phyloP scores from a whole-genome alignment of 345 rosid genomes.

The Hirschfeldia incana region DNA sequence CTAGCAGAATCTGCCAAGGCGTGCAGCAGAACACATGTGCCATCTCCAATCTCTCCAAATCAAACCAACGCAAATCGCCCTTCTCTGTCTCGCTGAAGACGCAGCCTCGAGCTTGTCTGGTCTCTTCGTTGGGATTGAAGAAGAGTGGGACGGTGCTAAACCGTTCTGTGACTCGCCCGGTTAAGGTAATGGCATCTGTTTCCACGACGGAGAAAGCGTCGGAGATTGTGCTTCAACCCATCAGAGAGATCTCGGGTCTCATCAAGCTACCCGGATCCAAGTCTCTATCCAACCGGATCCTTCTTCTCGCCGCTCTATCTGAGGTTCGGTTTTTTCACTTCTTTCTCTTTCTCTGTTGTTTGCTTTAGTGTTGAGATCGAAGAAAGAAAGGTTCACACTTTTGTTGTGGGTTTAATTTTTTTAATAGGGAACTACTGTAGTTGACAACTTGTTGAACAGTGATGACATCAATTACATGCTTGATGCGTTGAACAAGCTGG shows the following conservation, averaged over 20 bases:
- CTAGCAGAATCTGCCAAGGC: slow-evolving; percentile 50
- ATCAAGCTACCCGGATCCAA: slow-evolving; percentile 90
- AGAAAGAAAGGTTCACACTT: not conserved
- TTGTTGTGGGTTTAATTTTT: not conserved
- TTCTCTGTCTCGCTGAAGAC: slow-evolving; percentile 48
- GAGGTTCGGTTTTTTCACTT: slow-evolving; percentile 42
- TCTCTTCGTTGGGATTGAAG: slow-evolving; percentile 36
- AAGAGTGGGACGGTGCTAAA: slow-evolving; percentile 13
- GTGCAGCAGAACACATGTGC: slow-evolving; percentile 33
- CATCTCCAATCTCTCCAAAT: slow-evolving; percentile 39
- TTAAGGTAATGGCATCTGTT: slow-evolving; percentile 55
- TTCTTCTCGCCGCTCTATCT: slow-evolving; percentile 90
- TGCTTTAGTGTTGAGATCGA: not conserved
- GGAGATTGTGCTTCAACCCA: slow-evolving; percentile 75
- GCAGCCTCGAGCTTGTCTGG: slow-evolving; percentile 13
- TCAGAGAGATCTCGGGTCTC: slow-evolving; percentile 77
- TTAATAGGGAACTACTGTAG: slow-evolving; percentile 78
- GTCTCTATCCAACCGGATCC: slow-evolving; percentile 86
- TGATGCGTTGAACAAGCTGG: slow-evolving; percentile 75
- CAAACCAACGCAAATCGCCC: slow-evolving; percentile 30
- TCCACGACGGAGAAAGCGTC: slow-evolving; percentile 71
- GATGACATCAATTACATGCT: slow-evolving; percentile 93
- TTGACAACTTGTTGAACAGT: slow-evolving; percentile 86
- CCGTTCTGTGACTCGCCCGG: slow-evolving; percentile 13
- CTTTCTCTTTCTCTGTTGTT: no score